Conservation (phyloP, 73 alveolate species). For the Durusdinium trenchii region DNA sequence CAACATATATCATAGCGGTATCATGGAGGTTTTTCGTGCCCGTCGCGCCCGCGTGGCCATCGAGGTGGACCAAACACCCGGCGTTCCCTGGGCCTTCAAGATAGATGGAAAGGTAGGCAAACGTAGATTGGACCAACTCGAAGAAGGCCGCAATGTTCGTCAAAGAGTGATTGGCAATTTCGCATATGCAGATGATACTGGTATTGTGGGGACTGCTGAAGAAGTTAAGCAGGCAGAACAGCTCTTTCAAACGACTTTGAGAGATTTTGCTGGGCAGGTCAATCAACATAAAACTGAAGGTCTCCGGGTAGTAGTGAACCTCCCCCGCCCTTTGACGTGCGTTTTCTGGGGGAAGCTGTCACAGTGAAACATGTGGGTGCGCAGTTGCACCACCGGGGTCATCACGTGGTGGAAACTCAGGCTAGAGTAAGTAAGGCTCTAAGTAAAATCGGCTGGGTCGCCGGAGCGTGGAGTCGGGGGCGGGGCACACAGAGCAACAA, state of each 20-base stretch:
- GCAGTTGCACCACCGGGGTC: not conserved
- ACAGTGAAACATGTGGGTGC: conserved; percentile 13
- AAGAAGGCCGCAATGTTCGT: not conserved
- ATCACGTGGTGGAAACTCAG: not conserved
- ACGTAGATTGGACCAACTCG: not conserved
- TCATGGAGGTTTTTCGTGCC: conserved; percentile 3
- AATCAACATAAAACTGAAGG: conserved; percentile 1
- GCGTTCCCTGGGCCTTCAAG: not conserved
- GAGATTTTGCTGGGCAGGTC: not conserved
- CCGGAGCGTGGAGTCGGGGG: not conserved
- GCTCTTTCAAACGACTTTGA: not conserved
- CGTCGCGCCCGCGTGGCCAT: not conserved
- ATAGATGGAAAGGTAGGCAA: not conserved
- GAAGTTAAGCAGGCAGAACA: not conserved
- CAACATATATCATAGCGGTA: not conserved
- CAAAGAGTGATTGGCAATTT: not conserved
- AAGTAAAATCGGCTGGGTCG: not conserved
- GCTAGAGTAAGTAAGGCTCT: not conserved
- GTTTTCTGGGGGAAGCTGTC: not conserved
- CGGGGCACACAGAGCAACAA: not conserved
- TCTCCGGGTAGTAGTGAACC: not conserved
- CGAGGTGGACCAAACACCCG: not conserved
- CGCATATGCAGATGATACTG: conserved; percentile 49
- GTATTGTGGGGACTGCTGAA: not conserved
- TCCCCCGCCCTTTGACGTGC: not conserved